Evolutionary conservation across 2,329 filamentous ascomycete genomes (phyloP).

Genomic region (Myotisia sp.): DNA sequence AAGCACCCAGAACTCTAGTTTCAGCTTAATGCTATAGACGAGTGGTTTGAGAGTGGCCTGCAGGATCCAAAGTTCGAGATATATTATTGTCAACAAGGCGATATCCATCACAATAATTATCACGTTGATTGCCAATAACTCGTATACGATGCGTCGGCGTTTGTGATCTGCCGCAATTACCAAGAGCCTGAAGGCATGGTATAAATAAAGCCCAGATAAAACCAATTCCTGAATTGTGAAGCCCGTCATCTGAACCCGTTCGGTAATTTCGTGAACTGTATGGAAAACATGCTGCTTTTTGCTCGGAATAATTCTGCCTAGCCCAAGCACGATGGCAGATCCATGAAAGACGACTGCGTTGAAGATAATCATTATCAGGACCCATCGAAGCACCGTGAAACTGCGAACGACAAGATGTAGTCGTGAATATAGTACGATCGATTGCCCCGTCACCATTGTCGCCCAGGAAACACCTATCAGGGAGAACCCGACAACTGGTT

Average conservation of each 20-base stretch:
- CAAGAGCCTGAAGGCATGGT: slow-evolving; percentile 39
- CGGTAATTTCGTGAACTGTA: no score
- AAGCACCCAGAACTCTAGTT: slow-evolving; percentile 37
- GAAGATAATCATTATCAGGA: slow-evolving; percentile 26
- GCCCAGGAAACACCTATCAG: slow-evolving; percentile 24
- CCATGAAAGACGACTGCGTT: slow-evolving; percentile 24
- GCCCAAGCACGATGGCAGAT: slow-evolving; percentile 24
- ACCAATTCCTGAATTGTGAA: slow-evolving; percentile 38
- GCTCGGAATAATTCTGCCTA: slow-evolving; percentile 19
- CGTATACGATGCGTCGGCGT: slow-evolving; percentile 34
- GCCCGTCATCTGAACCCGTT: slow-evolving; percentile 36
- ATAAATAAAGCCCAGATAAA: slow-evolving; percentile 37
- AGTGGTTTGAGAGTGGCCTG: slow-evolving; percentile 35
- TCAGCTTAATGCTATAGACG: slow-evolving; percentile 37
- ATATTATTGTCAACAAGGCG: slow-evolving; percentile 31
- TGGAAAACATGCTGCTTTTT: no score
- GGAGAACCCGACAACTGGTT: slow-evolving; percentile 28
- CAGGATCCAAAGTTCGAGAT: slow-evolving; percentile 32
- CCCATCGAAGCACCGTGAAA: slow-evolving; percentile 17
- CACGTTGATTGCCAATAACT: slow-evolving; percentile 36
- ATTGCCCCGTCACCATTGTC: slow-evolving; percentile 26
- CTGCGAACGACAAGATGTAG: slow-evolving; percentile 26
- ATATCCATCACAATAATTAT: slow-evolving; percentile 36
- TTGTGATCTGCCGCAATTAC: slow-evolving; percentile 30
- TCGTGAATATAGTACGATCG: slow-evolving; percentile 28